Evolutionary conservation across 345 rosid species (phyloP).

Genomic region (Odontarrhena argentea): DNA sequence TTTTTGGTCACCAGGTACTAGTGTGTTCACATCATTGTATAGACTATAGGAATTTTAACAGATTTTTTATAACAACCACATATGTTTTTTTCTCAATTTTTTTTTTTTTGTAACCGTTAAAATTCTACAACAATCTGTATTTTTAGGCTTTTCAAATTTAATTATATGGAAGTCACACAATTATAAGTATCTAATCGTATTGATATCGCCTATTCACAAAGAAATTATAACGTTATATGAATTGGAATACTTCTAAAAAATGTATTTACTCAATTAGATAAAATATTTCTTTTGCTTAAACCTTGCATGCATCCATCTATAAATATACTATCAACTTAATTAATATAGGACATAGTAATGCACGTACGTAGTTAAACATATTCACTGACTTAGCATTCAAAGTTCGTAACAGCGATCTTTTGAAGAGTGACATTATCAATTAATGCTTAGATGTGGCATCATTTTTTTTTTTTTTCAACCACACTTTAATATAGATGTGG

Average conservation of each 20-base stretch:
- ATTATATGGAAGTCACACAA: not conserved
- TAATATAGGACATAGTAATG: no score
- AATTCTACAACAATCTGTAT: not conserved
- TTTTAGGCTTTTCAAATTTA: not conserved
- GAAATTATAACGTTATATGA: not conserved
- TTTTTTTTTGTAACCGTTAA: not conserved
- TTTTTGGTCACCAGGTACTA: no score
- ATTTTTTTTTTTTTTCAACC: no score
- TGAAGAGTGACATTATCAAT: not conserved
- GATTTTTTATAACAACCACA: conserved; percentile 23
- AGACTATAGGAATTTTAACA: conserved; percentile 2
- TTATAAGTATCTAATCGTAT: not conserved
- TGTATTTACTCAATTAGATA: not conserved
- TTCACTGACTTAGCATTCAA: not conserved
- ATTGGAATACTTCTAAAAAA: not conserved
- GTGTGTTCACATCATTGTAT: conserved; percentile 37
- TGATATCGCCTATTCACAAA: not conserved
- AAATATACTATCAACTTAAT: no score
- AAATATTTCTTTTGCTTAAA: no score
- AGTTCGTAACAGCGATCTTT: not conserved
- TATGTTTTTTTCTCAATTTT: not conserved
- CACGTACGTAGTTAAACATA: no score
- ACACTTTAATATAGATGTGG: no score
- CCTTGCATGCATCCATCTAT: no score
- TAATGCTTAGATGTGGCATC: not conserved